These are phyloP conservation scores for Metschnikowia vanudenii DNA, from an alignment of 805 yeast genomes.

Conservation along the genomic window DNA sequence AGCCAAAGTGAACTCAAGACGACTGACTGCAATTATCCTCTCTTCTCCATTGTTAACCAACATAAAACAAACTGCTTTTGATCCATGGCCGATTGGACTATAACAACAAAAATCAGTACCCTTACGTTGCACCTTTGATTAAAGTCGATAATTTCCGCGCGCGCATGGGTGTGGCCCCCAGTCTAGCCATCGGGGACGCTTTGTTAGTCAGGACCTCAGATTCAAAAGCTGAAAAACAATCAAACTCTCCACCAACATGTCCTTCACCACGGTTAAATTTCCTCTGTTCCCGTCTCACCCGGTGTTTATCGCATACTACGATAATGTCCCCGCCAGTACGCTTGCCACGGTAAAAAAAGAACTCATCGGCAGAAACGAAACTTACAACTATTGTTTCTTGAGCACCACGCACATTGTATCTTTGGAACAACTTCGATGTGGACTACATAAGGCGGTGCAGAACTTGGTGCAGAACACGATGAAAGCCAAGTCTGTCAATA, in stretches of 20 bases:
- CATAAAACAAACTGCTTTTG: too few species aligned
- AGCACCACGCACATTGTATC: conserved; percentile 59
- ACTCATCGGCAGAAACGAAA: conserved; percentile 44
- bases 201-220: neutral
- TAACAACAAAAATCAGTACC: too few species aligned
- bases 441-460: conserved; percentile 57
- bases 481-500: conserved; percentile 65
- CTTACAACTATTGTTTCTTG: conserved; percentile 63
- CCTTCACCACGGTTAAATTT: conserved; percentile 17
- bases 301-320: conserved; percentile 44
- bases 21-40: too few species aligned
- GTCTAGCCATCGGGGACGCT: neutral
- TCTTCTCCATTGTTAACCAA: too few species aligned
- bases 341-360: conserved; percentile 43
- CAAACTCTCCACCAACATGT: neutral
- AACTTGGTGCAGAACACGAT: conserved; percentile 48
- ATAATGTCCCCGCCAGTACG: conserved; percentile 40
- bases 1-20: too few species aligned
- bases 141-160: too few species aligned
- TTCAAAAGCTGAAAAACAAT: too few species aligned
- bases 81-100: too few species aligned
- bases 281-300: conserved; percentile 48
- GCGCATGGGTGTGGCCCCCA: too few species aligned
- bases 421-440: conserved; percentile 58
- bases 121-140: too few species aligned